Evolutionary conservation across 805 yeast species (phyloP), one percentile per base, ranked within the genome.

Genomic region (Metschnikowia chrysomelidarum): DNA sequence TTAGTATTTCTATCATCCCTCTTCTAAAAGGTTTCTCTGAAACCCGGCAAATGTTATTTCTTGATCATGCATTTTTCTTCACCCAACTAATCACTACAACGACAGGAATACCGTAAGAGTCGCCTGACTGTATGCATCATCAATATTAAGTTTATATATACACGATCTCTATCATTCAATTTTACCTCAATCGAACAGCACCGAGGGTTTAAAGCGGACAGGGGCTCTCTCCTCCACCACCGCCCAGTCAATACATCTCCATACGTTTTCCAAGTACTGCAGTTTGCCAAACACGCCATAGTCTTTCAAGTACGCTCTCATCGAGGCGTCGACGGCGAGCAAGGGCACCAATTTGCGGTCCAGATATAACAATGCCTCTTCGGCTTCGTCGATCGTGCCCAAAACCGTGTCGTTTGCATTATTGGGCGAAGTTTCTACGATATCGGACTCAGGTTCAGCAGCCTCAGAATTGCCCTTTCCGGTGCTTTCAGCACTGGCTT

Each of bases 271-370:
- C 51, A 67, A 59, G 47, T 65, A 68, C 36, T 57, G 54, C 45
- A 57, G 60, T 70, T 75, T 56, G 51, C 70, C 67, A 55, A 71
- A 82, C 9, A 82, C 84, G 36, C 94, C 94, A 51, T 82, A 85
- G 59, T 85, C 93, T 41, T 74, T 62, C 32, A 83, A 58, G 66
- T 80, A 85, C 36, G 77, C 75, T 47, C 81, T 76, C 47, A 86
- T 83, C 27, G 86, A 78, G 4, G 78, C 82, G 57, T 84, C 91
- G 30, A 85, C 69, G 15, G 86, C 80, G 36, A 85, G 62, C 25
- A 85, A 57, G 4, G 94, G 93, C 33, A 75, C 62, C 49, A 56
- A 62, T 53, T 56, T 67, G 49, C 57, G 59, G 47, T 64, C 68
- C 15, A 57, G 49, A 46, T 41, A 67, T 41, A 64, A 53, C 26